phyloP scores from a whole-genome alignment of 202 grass and related monocot species.

The Elaeis oleifera region DNA sequence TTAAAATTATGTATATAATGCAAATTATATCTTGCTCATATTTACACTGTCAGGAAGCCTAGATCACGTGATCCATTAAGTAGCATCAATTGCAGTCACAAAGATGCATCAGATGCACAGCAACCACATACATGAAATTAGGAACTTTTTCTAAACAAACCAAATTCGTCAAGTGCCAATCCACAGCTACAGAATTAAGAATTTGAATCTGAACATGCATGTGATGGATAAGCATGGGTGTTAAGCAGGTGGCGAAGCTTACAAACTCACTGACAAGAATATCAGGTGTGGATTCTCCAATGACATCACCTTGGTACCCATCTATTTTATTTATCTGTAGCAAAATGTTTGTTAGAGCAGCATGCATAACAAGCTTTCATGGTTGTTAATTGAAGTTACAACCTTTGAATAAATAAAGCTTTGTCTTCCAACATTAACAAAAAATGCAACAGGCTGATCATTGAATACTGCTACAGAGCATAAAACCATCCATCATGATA shows the following conservation, averaged over 20 bases:
- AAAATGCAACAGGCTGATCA: no score
- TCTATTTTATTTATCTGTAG: conserved; percentile 50
- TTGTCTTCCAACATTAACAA: neutral
- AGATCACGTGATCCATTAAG: no score
- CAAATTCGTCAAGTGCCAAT: neutral
- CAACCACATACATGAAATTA: no score
- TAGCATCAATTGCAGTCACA: no score
- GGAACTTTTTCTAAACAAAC: neutral
- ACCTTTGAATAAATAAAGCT: neutral
- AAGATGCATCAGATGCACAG: no score
- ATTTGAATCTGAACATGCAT: neutral
- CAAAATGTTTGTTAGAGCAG: conserved; percentile 8
- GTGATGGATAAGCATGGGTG: neutral
- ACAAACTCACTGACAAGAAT: conserved; percentile 88
- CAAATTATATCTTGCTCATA: no score
- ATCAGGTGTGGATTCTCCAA: conserved; percentile 85
- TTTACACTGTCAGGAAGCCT: no score
- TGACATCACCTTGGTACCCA: conserved; percentile 57
- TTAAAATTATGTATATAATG: no score
- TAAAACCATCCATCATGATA: no score
- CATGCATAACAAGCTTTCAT: neutral
- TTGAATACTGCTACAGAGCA: no score
- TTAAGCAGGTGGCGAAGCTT: conserved; percentile 20
- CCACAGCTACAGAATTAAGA: neutral
- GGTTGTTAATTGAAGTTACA: neutral